phyloP scores from a whole-genome alignment of 257 asterid genomes.

The Fraxinus anomala region DNA sequence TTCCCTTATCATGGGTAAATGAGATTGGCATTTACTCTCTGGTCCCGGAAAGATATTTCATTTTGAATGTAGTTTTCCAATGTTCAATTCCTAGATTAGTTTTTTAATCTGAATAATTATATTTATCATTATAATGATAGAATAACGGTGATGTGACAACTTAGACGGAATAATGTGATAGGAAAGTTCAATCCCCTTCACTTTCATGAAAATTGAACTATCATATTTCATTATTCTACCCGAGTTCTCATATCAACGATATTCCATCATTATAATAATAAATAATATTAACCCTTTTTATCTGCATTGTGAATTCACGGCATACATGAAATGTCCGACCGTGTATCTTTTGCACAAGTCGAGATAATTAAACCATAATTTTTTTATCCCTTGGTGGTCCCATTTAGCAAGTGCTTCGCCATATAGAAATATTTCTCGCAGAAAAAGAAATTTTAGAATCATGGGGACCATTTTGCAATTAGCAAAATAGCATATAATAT shows the following conservation, averaged over 20 bases:
- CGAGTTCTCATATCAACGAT: no score
- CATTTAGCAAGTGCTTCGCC: conserved; percentile 14
- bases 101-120: no score
- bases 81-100: neutral
- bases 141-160: no score
- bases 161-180: no score
- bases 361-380: neutral
- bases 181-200: no score
- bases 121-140: no score
- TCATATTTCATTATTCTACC: no score
- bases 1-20: neutral
- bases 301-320: neutral
- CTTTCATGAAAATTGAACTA: no score
- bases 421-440: neutral
- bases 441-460: conserved; percentile 16
- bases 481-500: neutral
- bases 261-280: no score
- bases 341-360: neutral
- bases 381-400: conserved; percentile 42
- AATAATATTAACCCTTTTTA: neutral
- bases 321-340: neutral
- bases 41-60: neutral
- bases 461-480: conserved; percentile 46
- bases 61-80: neutral
- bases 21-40: neutral